These are phyloP conservation scores for Kluyveromyces siamensis DNA, from an alignment of 805 yeast genomes.

Conservation along the genomic window DNA sequence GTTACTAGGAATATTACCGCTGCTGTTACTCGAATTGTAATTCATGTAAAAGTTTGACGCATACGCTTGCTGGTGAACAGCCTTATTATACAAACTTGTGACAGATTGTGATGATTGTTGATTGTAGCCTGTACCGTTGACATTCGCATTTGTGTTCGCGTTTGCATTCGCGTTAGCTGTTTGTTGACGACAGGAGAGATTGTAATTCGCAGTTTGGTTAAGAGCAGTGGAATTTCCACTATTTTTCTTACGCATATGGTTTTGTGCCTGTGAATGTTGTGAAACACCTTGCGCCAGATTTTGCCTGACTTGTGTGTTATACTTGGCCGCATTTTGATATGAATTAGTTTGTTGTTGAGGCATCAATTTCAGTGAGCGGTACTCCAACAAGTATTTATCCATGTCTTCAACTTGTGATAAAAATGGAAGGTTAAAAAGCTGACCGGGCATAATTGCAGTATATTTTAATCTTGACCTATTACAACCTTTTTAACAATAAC, in stretches of 20 bases:
- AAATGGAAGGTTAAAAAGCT: slow-evolving; percentile 24
- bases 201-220: slow-evolving; percentile 3
- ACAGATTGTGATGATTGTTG: slow-evolving; percentile 3
- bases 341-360: slow-evolving; percentile 8
- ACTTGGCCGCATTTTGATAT: slow-evolving; percentile 4
- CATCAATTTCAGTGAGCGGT: slow-evolving; percentile 15
- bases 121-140: not conserved
- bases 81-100: slow-evolving; percentile 1
- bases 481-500: not conserved
- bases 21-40: slow-evolving; percentile 5
- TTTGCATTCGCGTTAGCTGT: not conserved
- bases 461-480: not conserved
- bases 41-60: slow-evolving; percentile 5
- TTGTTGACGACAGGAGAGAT: slow-evolving; percentile 1
- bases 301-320: slow-evolving; percentile 6
- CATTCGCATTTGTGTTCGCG: not conserved
- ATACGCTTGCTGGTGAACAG: slow-evolving; percentile 4
- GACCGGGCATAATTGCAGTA: slow-evolving; percentile 20
- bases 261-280: slow-evolving; percentile 4
- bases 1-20: slow-evolving; percentile 5
- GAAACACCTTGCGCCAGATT: slow-evolving; percentile 1
- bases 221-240: slow-evolving; percentile 10
- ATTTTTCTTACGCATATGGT: slow-evolving; percentile 5
- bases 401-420: slow-evolving; percentile 29
- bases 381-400: slow-evolving; percentile 22